Conservation (phyloP, 179 eudicot species). For the Camellia oleifera region DNA sequence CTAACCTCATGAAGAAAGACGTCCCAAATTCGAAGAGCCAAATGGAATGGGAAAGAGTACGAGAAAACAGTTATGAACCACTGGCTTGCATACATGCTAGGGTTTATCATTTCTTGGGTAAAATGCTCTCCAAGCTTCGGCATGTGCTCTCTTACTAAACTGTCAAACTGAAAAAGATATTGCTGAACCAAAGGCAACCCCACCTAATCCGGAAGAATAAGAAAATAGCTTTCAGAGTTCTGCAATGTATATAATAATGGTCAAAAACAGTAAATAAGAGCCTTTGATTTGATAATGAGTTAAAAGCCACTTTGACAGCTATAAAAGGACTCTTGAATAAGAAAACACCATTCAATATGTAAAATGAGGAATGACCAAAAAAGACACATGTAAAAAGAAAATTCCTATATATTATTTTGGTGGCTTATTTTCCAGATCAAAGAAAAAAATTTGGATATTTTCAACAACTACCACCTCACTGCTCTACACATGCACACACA, state of each 20-base stretch:
- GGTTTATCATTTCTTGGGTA: slow-evolving; percentile 79
- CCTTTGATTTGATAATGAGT: not conserved
- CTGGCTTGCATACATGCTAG: slow-evolving; percentile 99
- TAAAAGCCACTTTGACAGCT: not conserved
- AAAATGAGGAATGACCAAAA: not conserved
- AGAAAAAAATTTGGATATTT: not conserved
- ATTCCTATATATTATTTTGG: not conserved
- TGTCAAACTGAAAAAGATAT: slow-evolving; percentile 86
- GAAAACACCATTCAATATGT: not conserved
- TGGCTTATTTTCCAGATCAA: not conserved
- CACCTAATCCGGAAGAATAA: slow-evolving; percentile 46
- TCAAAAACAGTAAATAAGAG: not conserved
- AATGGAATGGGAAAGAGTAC: slow-evolving; percentile 89
- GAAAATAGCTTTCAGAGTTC: not conserved
- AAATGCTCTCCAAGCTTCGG: slow-evolving; percentile 98
- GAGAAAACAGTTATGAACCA: slow-evolving; percentile 99
- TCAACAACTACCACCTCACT: not conserved
- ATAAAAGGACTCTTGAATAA: not conserved
- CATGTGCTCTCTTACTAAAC: slow-evolving; percentile 64
- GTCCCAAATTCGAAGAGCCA: slow-evolving; percentile 97
- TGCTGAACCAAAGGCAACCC: slow-evolving; percentile 98
- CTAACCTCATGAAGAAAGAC: slow-evolving; percentile 89
- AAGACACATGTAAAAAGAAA: not conserved
- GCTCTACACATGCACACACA: not conserved
- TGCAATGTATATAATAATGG: slow-evolving; percentile 4